phyloP scores from a whole-genome alignment of 2,329 filamentous ascomycete species.

The Stagonosporopsis vannaccii region DNA sequence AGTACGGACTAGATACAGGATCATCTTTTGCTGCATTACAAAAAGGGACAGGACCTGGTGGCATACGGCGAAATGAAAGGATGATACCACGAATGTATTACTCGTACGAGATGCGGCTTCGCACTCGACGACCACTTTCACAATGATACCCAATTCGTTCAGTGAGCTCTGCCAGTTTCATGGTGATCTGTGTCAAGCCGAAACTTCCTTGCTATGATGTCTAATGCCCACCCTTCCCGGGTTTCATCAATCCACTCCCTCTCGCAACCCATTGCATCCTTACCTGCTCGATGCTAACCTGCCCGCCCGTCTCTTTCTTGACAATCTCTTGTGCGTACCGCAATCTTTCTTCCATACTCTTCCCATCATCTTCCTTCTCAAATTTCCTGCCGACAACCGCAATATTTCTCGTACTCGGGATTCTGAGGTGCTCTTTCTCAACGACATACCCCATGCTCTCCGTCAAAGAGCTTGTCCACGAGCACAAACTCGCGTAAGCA shows the following conservation, averaged over 20 bases:
- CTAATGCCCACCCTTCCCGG: slow-evolving; percentile 54
- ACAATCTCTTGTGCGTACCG: slow-evolving; percentile 70
- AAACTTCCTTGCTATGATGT: neutral
- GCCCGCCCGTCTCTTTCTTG: slow-evolving; percentile 57
- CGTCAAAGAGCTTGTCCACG: slow-evolving; percentile 76
- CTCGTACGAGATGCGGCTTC: slow-evolving; percentile 36
- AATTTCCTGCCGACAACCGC: slow-evolving; percentile 73
- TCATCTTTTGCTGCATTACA: slow-evolving; percentile 44
- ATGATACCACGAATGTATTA: slow-evolving; percentile 49
- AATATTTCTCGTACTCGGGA: slow-evolving; percentile 89
- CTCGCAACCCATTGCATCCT: slow-evolving; percentile 61
- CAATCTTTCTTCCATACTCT: slow-evolving; percentile 64
- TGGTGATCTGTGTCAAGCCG: neutral
- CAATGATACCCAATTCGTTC: slow-evolving; percentile 49
- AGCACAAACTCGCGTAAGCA: slow-evolving; percentile 82
- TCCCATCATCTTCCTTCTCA: slow-evolving; percentile 51
- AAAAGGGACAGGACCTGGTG: slow-evolving; percentile 45
- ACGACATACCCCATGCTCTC: slow-evolving; percentile 75
- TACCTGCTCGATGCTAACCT: slow-evolving; percentile 51
- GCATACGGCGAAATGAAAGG: slow-evolving; percentile 48
- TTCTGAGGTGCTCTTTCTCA: slow-evolving; percentile 86
- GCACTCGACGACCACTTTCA: slow-evolving; percentile 39
- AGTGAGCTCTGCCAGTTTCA: slow-evolving; percentile 23
- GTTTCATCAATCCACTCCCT: slow-evolving; percentile 55
- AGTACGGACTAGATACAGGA: slow-evolving; percentile 30